phyloP scores from a whole-genome alignment of 352 stramenopile genomes.

The Saprolegnia parasitica region DNA sequence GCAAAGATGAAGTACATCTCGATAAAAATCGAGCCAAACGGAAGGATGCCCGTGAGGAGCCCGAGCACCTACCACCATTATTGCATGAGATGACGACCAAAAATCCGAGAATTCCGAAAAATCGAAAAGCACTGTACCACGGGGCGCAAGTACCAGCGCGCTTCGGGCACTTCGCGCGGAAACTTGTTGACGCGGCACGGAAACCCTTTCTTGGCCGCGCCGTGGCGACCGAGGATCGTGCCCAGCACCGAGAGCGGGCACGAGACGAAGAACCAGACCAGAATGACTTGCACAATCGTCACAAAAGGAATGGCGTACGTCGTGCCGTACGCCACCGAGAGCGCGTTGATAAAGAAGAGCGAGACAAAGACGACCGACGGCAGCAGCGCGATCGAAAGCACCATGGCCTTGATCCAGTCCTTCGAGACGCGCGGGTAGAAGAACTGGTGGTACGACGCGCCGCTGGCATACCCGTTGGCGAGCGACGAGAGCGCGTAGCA shows the following conservation, averaged over 20 bases:
- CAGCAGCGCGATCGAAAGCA: slow-evolving; percentile 69
- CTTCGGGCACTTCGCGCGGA: slow-evolving; percentile 79
- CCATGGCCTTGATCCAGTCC: slow-evolving; percentile 87
- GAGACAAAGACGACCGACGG: slow-evolving; percentile 74
- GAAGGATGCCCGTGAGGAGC: slow-evolving; percentile 93
- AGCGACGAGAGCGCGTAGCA: slow-evolving; percentile 93
- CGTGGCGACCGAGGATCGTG: slow-evolving; percentile 95
- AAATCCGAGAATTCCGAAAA: too few species aligned
- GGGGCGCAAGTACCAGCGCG: slow-evolving; percentile 75
- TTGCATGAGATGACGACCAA: slow-evolving; percentile 10
- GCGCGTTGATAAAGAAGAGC: slow-evolving; percentile 86
- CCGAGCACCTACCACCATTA: slow-evolving; percentile 76
- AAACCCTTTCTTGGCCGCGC: slow-evolving; percentile 80
- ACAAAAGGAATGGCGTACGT: slow-evolving; percentile 84
- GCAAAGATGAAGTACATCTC: slow-evolving; percentile 99
- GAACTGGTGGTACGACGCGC: slow-evolving; percentile 87
- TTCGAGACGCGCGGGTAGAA: slow-evolving; percentile 89
- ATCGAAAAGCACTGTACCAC: slow-evolving; percentile 25
- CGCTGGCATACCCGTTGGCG: slow-evolving; percentile 85
- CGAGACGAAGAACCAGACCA: slow-evolving; percentile 97
- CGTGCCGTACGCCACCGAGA: slow-evolving; percentile 75
- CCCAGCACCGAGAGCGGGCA: slow-evolving; percentile 94
- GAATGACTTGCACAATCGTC: slow-evolving; percentile 87
- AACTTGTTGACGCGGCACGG: slow-evolving; percentile 96
- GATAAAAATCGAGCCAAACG: slow-evolving; percentile 99